Conservation (phyloP, 768 basidiomycete species). For the Mycena floridula region DNA sequence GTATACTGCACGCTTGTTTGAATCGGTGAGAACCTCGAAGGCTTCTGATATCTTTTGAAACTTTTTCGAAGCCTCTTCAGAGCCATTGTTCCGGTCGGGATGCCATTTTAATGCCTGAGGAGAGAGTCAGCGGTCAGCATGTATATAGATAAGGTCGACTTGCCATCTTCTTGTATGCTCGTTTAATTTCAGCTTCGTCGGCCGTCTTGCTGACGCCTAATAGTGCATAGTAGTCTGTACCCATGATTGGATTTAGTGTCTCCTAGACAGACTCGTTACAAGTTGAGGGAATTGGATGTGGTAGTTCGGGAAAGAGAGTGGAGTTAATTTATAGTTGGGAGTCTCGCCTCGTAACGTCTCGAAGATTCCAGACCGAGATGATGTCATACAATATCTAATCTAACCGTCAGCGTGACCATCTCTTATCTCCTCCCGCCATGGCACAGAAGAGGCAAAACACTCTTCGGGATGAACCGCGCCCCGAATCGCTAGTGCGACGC, state of each 20-base stretch:
- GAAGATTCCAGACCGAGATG: not conserved
- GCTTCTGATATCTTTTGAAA: slow-evolving; percentile 98
- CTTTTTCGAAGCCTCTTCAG: slow-evolving; percentile 79
- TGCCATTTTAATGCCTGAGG: slow-evolving; percentile 85
- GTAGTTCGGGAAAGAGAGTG: not conserved
- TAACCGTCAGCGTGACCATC: slow-evolving; percentile 3
- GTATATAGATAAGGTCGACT: slow-evolving; percentile 8
- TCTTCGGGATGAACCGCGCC: slow-evolving; percentile 5
- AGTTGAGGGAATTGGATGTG: not conserved
- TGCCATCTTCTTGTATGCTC: slow-evolving; percentile 93
- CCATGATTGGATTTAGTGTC: no score
- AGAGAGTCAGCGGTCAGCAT: not conserved
- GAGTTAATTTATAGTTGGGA: not conserved
- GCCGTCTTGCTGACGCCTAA: slow-evolving; percentile 73
- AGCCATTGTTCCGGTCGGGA: slow-evolving; percentile 84
- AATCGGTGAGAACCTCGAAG: slow-evolving; percentile 90
- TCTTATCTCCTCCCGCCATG: not conserved
- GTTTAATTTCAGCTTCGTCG: slow-evolving; percentile 83
- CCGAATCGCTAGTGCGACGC: slow-evolving; percentile 40
- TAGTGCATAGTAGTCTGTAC: slow-evolving; percentile 83
- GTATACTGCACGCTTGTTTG: slow-evolving; percentile 77
- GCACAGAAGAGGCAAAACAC: not conserved
- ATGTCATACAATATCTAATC: slow-evolving; percentile 1
- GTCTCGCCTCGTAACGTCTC: not conserved
- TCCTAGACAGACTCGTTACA: no score